Evolutionary conservation across 352 stramenopile species (phyloP).

Genomic region (Globisporangium spiculum): DNA sequence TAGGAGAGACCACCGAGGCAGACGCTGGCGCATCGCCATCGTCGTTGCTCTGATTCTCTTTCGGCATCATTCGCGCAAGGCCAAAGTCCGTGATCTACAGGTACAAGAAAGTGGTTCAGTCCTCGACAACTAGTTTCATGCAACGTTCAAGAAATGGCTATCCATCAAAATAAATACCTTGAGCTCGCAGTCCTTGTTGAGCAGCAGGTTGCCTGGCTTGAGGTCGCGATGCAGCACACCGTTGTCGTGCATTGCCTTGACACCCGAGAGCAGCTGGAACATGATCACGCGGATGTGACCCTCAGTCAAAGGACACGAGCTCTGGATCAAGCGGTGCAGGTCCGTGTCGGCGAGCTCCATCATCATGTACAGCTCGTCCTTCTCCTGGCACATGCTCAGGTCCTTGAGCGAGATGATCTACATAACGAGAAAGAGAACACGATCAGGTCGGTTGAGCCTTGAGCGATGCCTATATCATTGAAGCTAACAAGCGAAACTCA

Average conservation of each 20-base stretch:
- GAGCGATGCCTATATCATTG: too few species aligned
- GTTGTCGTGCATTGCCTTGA: slow-evolving; percentile 93
- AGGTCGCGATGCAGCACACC: slow-evolving; percentile 92
- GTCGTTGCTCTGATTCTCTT: slow-evolving; percentile 29
- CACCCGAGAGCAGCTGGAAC: slow-evolving; percentile 78
- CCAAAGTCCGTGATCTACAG: slow-evolving; percentile 92
- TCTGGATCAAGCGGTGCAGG: slow-evolving; percentile 89
- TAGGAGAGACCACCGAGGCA: slow-evolving; percentile 47
- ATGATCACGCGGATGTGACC: slow-evolving; percentile 86
- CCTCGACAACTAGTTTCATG: too few species aligned
- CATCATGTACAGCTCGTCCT: slow-evolving; percentile 96
- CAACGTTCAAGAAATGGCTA: too few species aligned
- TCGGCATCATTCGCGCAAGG: slow-evolving; percentile 84
- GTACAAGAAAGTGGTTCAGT: not conserved
- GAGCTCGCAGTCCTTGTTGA: slow-evolving; percentile 91
- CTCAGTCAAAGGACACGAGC: slow-evolving; percentile 75
- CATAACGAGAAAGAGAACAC: not conserved
- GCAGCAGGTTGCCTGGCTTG: slow-evolving; percentile 93
- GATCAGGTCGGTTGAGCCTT: too few species aligned
- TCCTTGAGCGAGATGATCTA: slow-evolving; percentile 90
- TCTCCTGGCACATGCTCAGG: slow-evolving; percentile 87
- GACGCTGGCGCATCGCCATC: slow-evolving; percentile 17
- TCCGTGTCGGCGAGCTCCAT: slow-evolving; percentile 95
- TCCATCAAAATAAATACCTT: slow-evolving; percentile 34
- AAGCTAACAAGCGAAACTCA: slow-evolving; percentile 23